phyloP scores from a whole-genome alignment of 1,284 basidiomycete genomes.

The Cryptococcus sp. region DNA sequence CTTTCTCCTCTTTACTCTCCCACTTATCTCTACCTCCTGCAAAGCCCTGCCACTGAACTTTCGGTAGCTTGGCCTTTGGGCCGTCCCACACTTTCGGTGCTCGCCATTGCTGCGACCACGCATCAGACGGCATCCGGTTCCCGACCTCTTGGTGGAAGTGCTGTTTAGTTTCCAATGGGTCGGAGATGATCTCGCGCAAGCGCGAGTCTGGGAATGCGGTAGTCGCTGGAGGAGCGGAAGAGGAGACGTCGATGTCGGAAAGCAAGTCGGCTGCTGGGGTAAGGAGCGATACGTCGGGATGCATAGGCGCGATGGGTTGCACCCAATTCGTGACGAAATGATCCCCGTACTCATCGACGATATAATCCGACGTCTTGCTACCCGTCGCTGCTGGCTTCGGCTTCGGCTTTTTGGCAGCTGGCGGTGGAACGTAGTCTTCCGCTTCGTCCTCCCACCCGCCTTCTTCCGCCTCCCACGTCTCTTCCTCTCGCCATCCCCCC shows the following conservation, averaged over 20 bases:
- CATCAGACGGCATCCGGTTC: constrained; percentile 15
- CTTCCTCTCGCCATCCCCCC: neutral
- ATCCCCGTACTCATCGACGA: constrained; percentile 39
- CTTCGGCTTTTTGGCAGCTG: constrained; percentile 5
- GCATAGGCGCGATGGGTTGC: constrained; percentile 31
- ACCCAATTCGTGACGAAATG: constrained; percentile 25
- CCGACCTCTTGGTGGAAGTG: constrained; percentile 5
- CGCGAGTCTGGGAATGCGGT: constrained; percentile 30
- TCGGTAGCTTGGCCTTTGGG: constrained; percentile 17
- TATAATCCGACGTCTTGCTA: constrained; percentile 6
- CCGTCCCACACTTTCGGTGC: constrained; percentile 36
- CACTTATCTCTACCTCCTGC: constrained; percentile 21
- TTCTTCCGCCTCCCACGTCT: neutral
- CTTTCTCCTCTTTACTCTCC: constrained; percentile 32
- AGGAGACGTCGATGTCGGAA: constrained; percentile 33
- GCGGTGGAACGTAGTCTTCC: constrained; percentile 3
- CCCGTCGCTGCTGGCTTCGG: neutral
- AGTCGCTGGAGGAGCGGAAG: constrained; percentile 21
- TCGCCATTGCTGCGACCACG: constrained; percentile 38
- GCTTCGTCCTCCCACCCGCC: neutral
- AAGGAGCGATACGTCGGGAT: constrained; percentile 35
- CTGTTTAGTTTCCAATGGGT: neutral
- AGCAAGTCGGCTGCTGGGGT: constrained; percentile 30
- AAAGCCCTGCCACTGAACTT: constrained; percentile 38
- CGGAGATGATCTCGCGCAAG: constrained; percentile 35